These are phyloP conservation scores for Lathyrus aphaca DNA, from an alignment of 306 rosid species.

Conservation along the genomic window DNA sequence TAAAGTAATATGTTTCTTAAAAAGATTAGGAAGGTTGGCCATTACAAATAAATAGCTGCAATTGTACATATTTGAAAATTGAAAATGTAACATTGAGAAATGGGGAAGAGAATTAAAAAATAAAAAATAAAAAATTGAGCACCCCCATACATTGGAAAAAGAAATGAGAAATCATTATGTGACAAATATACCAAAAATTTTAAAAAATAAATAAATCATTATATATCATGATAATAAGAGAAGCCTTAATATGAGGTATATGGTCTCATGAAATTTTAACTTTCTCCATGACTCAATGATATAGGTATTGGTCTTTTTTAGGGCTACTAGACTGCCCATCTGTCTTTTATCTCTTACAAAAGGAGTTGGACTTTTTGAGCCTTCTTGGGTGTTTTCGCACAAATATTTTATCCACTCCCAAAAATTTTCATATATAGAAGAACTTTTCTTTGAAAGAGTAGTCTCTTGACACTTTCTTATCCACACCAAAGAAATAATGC, in stretches of 20 bases:
- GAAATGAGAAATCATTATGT: too few species aligned
- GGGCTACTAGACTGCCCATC: neutral
- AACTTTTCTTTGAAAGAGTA: too few species aligned
- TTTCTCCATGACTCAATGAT: neutral
- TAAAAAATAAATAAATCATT: neutral
- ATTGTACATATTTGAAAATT: neutral
- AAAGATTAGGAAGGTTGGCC: neutral
- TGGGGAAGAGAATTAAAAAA: neutral
- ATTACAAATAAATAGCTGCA: constrained; percentile 13
- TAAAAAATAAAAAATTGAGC: too few species aligned
- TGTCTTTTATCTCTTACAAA: too few species aligned
- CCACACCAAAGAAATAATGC: too few species aligned
- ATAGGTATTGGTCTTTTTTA: neutral
- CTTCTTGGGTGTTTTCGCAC: too few species aligned
- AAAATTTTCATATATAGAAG: too few species aligned
- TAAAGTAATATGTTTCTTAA: too few species aligned
- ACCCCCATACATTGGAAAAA: too few species aligned
- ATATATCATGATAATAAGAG: neutral
- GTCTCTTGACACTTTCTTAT: too few species aligned
- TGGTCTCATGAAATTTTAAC: neutral
- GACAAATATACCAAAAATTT: neutral
- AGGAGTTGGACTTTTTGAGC: too few species aligned
- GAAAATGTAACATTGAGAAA: neutral
- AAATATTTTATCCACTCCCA: too few species aligned
- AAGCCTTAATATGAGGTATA: neutral